These are phyloP conservation scores for Coemansia biformis DNA, from an alignment of 192 early-diverging fungal genomes.

Conservation along the genomic window DNA sequence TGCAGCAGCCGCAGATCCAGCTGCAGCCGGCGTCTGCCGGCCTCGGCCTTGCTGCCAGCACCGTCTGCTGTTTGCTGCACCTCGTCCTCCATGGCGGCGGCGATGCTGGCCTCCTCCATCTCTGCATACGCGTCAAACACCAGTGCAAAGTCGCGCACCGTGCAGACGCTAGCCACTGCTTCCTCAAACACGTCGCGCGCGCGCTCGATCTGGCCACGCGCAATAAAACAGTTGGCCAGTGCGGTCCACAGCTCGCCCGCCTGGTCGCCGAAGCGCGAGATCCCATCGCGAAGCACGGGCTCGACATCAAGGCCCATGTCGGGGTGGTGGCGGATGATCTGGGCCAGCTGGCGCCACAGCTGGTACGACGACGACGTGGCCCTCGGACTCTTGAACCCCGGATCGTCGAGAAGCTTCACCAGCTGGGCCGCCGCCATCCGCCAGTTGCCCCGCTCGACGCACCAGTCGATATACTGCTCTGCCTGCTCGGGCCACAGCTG, in stretches of 20 bases:
- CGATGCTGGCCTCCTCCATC: conserved; percentile 78
- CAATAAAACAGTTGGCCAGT: conserved; percentile 76
- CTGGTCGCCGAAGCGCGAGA: conserved; percentile 72
- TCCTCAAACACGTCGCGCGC: conserved; percentile 95
- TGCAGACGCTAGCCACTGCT: conserved; percentile 69
- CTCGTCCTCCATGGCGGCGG: conserved; percentile 65
- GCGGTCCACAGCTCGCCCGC: conserved; percentile 86
- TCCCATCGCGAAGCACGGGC: conserved; percentile 76
- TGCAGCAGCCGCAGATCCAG: conserved; percentile 80
- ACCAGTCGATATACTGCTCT: conserved; percentile 68
- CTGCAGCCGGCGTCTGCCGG: conserved; percentile 40
- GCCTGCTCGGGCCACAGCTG: conserved; percentile 76
- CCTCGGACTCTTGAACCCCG: background rate
- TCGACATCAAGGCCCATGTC: conserved; percentile 71
- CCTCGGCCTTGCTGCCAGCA: too few species aligned
- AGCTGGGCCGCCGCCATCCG: conserved; percentile 75
- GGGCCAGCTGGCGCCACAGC: conserved; percentile 81
- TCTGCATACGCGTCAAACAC: conserved; percentile 97
- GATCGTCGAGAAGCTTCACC: conserved; percentile 62
- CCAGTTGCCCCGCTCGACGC: conserved; percentile 62
- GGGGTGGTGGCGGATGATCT: conserved; percentile 71
- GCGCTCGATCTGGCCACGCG: conserved; percentile 70
- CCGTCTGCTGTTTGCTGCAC: conserved; percentile 22
- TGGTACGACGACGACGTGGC: conserved; percentile 45
- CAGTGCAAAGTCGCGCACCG: conserved; percentile 86